Evolutionary conservation across 495 filamentous ascomycete species (phyloP).

Genomic region (Clavariopsis aquatica): DNA sequence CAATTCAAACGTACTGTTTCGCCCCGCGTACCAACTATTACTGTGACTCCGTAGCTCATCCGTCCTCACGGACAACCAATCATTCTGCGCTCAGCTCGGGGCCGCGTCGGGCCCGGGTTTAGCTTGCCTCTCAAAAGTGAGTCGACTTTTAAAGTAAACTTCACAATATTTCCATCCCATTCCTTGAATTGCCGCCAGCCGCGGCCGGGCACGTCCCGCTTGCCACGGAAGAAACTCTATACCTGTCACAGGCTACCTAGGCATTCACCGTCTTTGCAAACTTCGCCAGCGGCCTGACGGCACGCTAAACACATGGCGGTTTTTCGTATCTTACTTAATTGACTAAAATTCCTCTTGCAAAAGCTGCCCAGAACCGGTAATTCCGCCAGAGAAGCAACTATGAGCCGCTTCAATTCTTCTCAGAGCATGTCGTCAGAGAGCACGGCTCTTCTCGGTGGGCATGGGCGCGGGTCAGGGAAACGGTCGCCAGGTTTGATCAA

Average conservation of each 20-base stretch:
- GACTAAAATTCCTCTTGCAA: neutral
- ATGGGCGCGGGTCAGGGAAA: conserved; percentile 8
- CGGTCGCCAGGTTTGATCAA: neutral
- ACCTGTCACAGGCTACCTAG: neutral
- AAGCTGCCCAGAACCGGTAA: too few relatives aligned
- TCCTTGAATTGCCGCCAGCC: conserved; percentile 17
- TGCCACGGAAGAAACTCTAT: neutral
- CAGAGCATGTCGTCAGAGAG: conserved; percentile 1
- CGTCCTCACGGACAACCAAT: too few relatives aligned
- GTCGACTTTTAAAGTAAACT: too few relatives aligned
- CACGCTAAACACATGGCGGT: neutral
- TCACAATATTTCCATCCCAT: neutral
- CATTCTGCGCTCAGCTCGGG: too few relatives aligned
- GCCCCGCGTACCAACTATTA: neutral
- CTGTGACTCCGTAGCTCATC: neutral
- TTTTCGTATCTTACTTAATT: neutral
- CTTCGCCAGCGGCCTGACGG: neutral
- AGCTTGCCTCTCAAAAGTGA: too few relatives aligned
- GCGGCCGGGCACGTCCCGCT: neutral
- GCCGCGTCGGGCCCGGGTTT: too few relatives aligned
- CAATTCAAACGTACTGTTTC: neutral
- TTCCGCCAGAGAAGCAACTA: neutral
- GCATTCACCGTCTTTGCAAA: neutral
- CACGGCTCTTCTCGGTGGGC: conserved; percentile 34
- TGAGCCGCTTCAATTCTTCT: neutral